phyloP scores from a whole-genome alignment of 2,329 filamentous ascomycete genomes.

The Sporothrix variecibatus region DNA sequence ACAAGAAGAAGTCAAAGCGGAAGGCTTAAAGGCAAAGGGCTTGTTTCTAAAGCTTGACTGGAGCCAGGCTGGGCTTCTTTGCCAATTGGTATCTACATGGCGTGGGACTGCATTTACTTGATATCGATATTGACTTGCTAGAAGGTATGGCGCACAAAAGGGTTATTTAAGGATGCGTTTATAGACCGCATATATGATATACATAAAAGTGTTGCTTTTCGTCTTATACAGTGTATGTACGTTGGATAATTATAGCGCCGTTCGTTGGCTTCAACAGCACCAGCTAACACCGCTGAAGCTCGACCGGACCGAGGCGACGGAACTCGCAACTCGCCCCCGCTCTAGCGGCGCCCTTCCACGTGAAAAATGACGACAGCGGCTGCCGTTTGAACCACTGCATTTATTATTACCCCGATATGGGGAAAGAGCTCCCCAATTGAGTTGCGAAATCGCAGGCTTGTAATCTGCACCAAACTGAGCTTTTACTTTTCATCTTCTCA shows the following conservation, averaged over 20 bases:
- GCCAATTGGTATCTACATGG: neutral
- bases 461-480: neutral
- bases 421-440: neutral
- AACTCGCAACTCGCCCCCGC: conserved; percentile 18
- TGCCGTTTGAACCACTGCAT: neutral
- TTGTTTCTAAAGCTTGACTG: too few relatives aligned
- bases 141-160: conserved; percentile 5
- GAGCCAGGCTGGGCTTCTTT: too few relatives aligned
- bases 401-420: neutral
- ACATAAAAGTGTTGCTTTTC: neutral
- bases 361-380: conserved; percentile 28
- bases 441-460: neutral
- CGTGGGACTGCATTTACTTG: neutral
- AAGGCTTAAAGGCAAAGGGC: conserved; percentile 15
- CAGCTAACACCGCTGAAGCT: neutral
- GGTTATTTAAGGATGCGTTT: neutral
- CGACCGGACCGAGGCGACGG: conserved; percentile 19
- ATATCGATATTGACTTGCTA: neutral
- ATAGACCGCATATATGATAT: neutral
- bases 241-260: neutral
- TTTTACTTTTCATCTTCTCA: too few relatives aligned
- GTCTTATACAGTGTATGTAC: neutral
- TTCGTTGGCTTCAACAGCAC: neutral
- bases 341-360: conserved; percentile 17
- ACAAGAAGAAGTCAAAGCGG: conserved; percentile 31